phyloP scores from a whole-genome alignment of 106 monocot species.

The Dioscorea zingiberensis region DNA sequence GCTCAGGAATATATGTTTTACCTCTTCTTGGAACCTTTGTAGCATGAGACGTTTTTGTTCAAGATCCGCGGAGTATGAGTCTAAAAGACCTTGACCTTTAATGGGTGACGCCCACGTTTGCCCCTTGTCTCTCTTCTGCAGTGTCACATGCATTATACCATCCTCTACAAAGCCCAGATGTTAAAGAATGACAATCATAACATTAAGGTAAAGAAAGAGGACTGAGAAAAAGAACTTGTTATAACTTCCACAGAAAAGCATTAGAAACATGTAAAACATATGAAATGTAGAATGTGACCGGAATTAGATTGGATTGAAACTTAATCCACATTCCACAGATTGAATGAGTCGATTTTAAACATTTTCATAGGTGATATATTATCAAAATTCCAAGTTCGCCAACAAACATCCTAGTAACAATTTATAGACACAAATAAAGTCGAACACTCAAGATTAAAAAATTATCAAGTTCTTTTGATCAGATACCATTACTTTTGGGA shows the following conservation, averaged over 20 bases:
- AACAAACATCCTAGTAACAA: no score
- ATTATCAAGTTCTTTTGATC: no score
- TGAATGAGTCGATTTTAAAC: no score
- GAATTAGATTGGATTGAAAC: no score
- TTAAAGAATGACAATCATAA: not conserved
- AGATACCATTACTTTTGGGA: no score
- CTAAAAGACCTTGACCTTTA: conserved; percentile 65
- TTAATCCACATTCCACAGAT: no score
- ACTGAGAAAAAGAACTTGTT: not conserved
- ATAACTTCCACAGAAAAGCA: not conserved
- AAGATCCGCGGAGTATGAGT: conserved; percentile 66
- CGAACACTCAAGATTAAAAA: no score
- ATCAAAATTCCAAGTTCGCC: no score
- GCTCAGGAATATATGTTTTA: conserved; percentile 1
- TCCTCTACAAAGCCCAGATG: conserved; percentile 44
- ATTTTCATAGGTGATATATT: no score
- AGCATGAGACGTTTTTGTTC: conserved; percentile 98
- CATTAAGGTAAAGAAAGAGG: not conserved
- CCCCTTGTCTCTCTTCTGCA: conserved; percentile 92
- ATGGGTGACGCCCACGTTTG: conserved; percentile 86
- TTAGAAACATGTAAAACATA: not conserved
- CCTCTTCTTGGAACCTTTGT: conserved; percentile 99
- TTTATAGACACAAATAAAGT: no score
- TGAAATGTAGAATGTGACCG: not conserved
- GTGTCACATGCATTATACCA: conserved; percentile 73